These are phyloP conservation scores for Mycena vulgaris DNA, from an alignment of 768 basidiomycete genomes.

Conservation along the genomic window DNA sequence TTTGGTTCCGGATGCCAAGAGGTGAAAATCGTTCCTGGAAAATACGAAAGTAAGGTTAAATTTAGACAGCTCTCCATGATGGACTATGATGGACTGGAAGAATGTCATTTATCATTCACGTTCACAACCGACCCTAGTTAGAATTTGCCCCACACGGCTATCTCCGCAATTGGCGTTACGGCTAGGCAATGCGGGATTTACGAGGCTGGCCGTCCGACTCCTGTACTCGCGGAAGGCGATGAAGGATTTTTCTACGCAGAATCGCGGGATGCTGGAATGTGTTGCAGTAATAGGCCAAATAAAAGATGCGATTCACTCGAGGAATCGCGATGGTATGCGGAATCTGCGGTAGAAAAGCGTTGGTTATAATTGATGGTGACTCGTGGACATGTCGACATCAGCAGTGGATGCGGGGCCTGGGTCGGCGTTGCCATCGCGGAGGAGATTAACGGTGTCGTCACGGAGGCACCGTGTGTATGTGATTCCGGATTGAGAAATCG, in stretches of 20 bases:
- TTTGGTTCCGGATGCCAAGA: too few species aligned
- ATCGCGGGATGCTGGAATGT: neutral
- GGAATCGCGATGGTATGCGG: neutral
- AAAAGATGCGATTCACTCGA: neutral
- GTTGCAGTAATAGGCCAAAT: neutral
- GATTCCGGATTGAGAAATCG: constrained; percentile 2
- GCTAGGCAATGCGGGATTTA: neutral
- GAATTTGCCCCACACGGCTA: too few species aligned
- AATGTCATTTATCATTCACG: neutral
- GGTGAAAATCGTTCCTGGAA: too few species aligned
- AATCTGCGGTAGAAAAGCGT: neutral
- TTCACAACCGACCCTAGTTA: too few species aligned
- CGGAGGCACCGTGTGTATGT: constrained; percentile 17
- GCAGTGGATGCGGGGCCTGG: neutral
- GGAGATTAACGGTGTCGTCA: constrained; percentile 18
- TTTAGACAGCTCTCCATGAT: neutral
- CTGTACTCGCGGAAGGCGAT: neutral
- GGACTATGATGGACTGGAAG: neutral
- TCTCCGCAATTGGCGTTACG: neutral
- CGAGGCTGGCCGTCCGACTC: neutral
- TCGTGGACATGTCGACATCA: neutral
- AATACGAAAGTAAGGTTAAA: too few species aligned
- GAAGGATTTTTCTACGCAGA: too few species aligned
- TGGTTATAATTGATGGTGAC: neutral
- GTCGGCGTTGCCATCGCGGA: constrained; percentile 4